These are phyloP conservation scores for Pleurotus eryngii DNA, from an alignment of 768 basidiomycete genomes.

Conservation along the genomic window DNA sequence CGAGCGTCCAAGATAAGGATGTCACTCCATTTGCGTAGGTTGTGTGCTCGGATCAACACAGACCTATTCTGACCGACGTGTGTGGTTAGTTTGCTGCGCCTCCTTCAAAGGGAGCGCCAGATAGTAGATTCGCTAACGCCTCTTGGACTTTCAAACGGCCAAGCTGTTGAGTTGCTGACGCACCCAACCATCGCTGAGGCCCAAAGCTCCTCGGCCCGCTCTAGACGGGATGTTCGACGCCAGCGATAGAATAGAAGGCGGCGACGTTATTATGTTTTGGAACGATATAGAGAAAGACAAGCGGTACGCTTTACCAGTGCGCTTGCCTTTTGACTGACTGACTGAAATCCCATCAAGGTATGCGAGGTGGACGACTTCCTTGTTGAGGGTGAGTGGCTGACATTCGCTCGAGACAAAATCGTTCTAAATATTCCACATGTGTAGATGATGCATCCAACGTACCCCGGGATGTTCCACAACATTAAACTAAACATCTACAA, in stretches of 20 bases:
- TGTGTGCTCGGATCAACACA: neutral
- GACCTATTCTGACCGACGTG: no score
- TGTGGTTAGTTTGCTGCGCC: conserved; percentile 34
- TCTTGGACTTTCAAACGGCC: conserved; percentile 56
- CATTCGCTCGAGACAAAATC: neutral
- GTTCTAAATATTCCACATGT: neutral
- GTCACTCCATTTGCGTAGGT: conserved; percentile 55
- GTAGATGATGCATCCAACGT: conserved; percentile 57
- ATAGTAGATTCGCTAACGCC: conserved; percentile 55
- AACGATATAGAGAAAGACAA: conserved; percentile 88
- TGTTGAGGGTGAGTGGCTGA: conserved; percentile 40
- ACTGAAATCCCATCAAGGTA: conserved; percentile 34
- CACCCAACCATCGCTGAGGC: conserved; percentile 54
- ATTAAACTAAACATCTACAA: conserved; percentile 82
- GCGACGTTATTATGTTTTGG: conserved; percentile 75
- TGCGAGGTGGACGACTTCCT: conserved; percentile 44
- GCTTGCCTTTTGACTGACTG: neutral
- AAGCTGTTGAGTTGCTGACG: conserved; percentile 74
- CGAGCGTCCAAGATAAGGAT: conserved; percentile 54
- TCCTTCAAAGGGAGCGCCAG: conserved; percentile 68
- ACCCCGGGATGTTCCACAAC: conserved; percentile 76
- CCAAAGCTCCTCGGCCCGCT: conserved; percentile 44
- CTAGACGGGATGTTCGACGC: conserved; percentile 86
- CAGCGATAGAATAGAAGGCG: conserved; percentile 81
- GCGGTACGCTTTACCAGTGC: conserved; percentile 34